These are phyloP conservation scores for Podosphaera leucotricha DNA, from an alignment of 2,329 filamentous ascomycete species.

Conservation along the genomic window DNA sequence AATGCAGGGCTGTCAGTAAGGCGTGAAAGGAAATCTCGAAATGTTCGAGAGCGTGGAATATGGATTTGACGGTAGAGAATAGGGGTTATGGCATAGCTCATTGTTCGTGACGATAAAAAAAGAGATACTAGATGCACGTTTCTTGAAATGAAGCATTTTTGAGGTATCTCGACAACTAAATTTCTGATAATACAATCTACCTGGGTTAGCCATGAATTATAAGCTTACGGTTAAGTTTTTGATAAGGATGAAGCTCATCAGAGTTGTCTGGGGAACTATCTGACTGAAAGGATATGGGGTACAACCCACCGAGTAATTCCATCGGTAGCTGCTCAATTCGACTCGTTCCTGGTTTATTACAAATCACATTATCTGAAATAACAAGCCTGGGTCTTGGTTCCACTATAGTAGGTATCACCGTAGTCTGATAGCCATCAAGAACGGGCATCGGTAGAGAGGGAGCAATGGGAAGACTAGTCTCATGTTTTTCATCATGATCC, in stretches of 20 bases:
- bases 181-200: slow-evolving; percentile 51
- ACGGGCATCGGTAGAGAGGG: slow-evolving; percentile 21
- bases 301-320: slow-evolving; percentile 43
- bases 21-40: slow-evolving; percentile 56
- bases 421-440: slow-evolving; percentile 24
- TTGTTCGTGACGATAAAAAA: slow-evolving; percentile 48
- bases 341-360: slow-evolving; percentile 19
- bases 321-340: slow-evolving; percentile 26
- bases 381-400: background rate
- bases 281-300: background rate
- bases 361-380: slow-evolving; percentile 7
- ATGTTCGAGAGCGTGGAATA: slow-evolving; percentile 62
- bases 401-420: background rate
- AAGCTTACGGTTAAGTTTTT: background rate
- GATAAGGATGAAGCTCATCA: background rate
- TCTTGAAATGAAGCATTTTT: slow-evolving; percentile 51
- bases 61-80: slow-evolving; percentile 61
- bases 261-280: background rate
- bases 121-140: slow-evolving; percentile 60
- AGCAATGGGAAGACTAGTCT: slow-evolving; percentile 36
- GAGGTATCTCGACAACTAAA: slow-evolving; percentile 47
- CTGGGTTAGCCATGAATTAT: slow-evolving; percentile 5
- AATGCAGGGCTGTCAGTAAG: slow-evolving; percentile 41
- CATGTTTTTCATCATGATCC: slow-evolving; percentile 28
- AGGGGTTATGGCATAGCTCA: slow-evolving; percentile 49